Percentiles rank a stretch among this genome's conserved stretches.
Conservation (phyloP, 176 grass and related monocot genomes). For the Triticum dicoccoides region DNA sequence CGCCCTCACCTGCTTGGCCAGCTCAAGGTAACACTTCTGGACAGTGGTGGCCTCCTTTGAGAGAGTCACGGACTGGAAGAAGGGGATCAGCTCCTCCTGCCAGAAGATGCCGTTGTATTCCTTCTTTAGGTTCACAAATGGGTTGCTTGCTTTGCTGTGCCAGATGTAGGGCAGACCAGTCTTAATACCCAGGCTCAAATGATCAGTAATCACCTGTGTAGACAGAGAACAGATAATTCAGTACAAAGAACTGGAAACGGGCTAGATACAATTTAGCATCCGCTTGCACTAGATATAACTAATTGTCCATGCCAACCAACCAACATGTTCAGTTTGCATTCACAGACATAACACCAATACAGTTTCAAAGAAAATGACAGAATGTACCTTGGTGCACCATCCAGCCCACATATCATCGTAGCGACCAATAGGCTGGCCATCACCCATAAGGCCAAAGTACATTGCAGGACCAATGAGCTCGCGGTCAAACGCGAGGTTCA, state of each 20-base stretch:
- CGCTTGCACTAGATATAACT: not conserved
- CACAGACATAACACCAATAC: not conserved
- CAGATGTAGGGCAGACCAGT: slow-evolving; percentile 71
- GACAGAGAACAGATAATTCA: not conserved
- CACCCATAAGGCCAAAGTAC: slow-evolving; percentile 81
- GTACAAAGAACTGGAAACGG: not conserved
- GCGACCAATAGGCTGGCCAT: slow-evolving; percentile 71
- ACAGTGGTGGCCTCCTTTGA: slow-evolving; percentile 55
- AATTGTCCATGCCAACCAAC: not conserved
- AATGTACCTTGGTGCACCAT: slow-evolving; percentile 66
- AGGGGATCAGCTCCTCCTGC: slow-evolving; percentile 76
- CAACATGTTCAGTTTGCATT: not conserved
- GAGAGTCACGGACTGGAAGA: slow-evolving; percentile 51
- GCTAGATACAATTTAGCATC: not conserved
- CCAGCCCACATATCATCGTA: slow-evolving; percentile 85
- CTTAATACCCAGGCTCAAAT: slow-evolving; percentile 59
- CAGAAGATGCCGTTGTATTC: slow-evolving; percentile 72
- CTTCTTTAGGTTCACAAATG: slow-evolving; percentile 66
- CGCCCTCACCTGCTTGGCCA: slow-evolving; percentile 50
- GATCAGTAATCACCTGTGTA: slow-evolving; percentile 56
- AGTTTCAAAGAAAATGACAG: not conserved
- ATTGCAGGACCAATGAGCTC: slow-evolving; percentile 80
- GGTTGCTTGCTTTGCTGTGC: slow-evolving; percentile 77
- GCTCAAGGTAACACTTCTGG: slow-evolving; percentile 58
- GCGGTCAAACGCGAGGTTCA: slow-evolving; percentile 76